phyloP scores from a whole-genome alignment of 2,329 filamentous ascomycete genomes.

The Penicillium sp. region DNA sequence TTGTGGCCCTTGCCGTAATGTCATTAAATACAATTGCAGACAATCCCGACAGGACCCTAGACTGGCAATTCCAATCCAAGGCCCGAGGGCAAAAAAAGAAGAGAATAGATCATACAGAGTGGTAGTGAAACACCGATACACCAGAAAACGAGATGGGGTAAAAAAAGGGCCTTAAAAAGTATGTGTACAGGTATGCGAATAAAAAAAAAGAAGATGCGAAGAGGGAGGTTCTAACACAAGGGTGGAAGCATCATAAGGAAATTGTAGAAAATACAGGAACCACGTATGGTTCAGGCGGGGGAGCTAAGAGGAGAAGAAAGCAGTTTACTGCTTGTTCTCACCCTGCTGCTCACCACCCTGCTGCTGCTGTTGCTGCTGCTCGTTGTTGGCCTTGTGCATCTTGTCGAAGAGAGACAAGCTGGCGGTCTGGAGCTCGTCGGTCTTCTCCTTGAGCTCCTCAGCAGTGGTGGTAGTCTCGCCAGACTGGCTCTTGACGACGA shows the following conservation, averaged over 20 bases:
- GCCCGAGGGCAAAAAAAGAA: constrained; percentile 27
- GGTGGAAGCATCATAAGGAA: constrained; percentile 12
- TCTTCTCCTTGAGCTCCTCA: constrained; percentile 97
- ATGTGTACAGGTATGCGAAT: constrained; percentile 42
- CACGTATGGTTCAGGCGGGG: constrained; percentile 20
- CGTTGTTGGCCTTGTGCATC: constrained; percentile 94
- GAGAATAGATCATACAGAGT: constrained; percentile 25
- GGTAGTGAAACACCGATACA: constrained; percentile 39
- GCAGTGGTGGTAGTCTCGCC: constrained; percentile 85
- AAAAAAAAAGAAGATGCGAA: constrained; percentile 25
- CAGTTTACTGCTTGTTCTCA: constrained; percentile 65
- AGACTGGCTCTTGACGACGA: constrained; percentile 90
- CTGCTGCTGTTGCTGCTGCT: constrained; percentile 59
- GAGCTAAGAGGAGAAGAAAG: constrained; percentile 38
- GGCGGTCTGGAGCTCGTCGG: constrained; percentile 93
- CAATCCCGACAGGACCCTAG: constrained; percentile 30
- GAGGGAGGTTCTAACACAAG: constrained; percentile 27
- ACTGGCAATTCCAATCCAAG: constrained; percentile 19
- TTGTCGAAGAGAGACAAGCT: constrained; percentile 98
- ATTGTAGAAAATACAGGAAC: constrained; percentile 29
- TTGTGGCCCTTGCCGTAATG: constrained; percentile 40
- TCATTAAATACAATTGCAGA: constrained; percentile 44
- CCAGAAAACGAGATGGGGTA: constrained; percentile 33
- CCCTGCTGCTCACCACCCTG: constrained; percentile 50
- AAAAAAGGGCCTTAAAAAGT: constrained; percentile 27